These are phyloP conservation scores for Tetradesmus lagerheimii DNA, from an alignment of 139 green algal species.

Conservation along the genomic window DNA sequence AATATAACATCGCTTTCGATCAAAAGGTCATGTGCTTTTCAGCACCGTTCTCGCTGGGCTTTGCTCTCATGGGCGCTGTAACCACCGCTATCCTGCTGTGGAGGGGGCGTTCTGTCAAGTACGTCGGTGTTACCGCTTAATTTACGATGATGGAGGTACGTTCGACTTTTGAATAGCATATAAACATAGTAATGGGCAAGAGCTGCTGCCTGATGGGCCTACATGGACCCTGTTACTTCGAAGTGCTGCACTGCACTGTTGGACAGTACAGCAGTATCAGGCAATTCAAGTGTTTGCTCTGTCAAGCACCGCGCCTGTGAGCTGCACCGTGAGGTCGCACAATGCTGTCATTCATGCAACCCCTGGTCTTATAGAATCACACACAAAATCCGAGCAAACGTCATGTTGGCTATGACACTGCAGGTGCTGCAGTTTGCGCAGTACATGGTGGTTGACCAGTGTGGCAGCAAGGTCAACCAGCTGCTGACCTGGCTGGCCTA, in stretches of 20 bases:
- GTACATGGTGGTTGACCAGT: slow-evolving; percentile 31
- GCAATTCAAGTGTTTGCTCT: too few relatives aligned
- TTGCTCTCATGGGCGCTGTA: not conserved
- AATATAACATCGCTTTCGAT: not conserved
- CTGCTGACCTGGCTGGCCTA: slow-evolving; percentile 19
- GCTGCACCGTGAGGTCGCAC: too few relatives aligned
- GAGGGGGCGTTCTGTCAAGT: not conserved
- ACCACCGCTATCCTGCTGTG: not conserved
- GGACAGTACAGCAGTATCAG: too few relatives aligned
- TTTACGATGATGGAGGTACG: slow-evolving; percentile 23
- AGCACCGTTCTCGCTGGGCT: not conserved
- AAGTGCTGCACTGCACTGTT: too few relatives aligned
- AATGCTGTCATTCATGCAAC: too few relatives aligned
- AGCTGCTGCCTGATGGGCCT: not conserved
- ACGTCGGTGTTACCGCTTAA: slow-evolving; percentile 4
- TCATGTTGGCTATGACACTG: not conserved
- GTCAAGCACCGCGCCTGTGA: too few relatives aligned
- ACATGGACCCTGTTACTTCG: too few relatives aligned
- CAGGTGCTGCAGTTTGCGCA: slow-evolving; percentile 28
- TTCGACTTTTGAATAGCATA: not conserved
- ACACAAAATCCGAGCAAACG: too few relatives aligned
- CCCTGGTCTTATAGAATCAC: too few relatives aligned
- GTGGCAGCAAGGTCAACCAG: slow-evolving; percentile 29
- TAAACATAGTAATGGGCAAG: not conserved
- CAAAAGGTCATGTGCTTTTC: slow-evolving; percentile 25